Base-by-base conservation (phyloP, 1,284 basidiomycete species). In the Rhodotorula sp. region DNA sequence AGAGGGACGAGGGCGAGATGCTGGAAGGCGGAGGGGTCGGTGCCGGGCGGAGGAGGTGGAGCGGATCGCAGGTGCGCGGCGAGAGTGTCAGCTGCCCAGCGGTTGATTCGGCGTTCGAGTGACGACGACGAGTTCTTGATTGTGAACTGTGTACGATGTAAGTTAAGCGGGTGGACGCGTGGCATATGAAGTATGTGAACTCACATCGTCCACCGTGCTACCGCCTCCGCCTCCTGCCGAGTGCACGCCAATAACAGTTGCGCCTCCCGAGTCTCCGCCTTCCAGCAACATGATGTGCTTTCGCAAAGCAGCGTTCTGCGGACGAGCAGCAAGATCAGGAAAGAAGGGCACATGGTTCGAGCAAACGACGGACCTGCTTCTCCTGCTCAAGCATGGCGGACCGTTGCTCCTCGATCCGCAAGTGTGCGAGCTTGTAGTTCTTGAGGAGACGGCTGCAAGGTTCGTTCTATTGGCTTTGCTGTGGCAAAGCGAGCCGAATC, bases 351-450 rank as follows among this genome's bases (percentile, higher is more conserved):
- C 5, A 2, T 1, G 9, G 20, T 9, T 34, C 24, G 10, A 19
- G 30, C 20, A n/a, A 29, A 24, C 24, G 22, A 56, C 67, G 39
- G 5, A 68, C 72, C 77, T 90, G 90, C 76, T 86, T 84, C 75
- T 92, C 90, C 79, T 91, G 90, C 78, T 90, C 88, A 76, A 90
- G 87, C 49, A 92, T 84, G 75, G 91, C 89, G 7, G 78, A 76
- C 11, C 90, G 83, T 77, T 91, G 90, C 75, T 89, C 86, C 77
- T 91, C 90, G 73, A 91, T 90, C 79, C 89, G 90, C 79, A 91
- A 87, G 82, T 91, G 90, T 29, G 90, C 90, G 79, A 91, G 88
- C 66, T 89, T 85, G 89, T 90, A 79, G 30, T 67, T 67, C 68
- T 74, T 74, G 24, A 74, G 59, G 34, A 74, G 65, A 15, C 73